Base-by-base conservation (phyloP, 1,284 basidiomycete species). In the Tranzscheliella williamsii region DNA sequence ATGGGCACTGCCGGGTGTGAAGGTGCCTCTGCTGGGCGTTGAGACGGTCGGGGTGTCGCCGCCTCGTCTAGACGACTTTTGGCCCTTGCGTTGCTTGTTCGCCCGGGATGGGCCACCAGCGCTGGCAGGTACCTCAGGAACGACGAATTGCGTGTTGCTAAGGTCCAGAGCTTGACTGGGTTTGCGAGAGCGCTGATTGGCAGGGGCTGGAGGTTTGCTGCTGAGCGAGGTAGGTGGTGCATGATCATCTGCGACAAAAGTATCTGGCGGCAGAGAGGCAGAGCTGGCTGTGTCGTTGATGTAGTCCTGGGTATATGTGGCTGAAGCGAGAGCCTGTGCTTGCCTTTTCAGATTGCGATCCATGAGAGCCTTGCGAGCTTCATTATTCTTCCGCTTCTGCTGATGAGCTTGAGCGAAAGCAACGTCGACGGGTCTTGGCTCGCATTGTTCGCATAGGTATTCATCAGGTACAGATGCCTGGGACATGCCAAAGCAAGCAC, bases 401-500 rank as follows among this genome's bases (percentile, higher is more conserved):
- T 76, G 74, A 30, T 63, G 58, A 4, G 62, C 63, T 22, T 67
- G 58, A 11, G 75, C 75, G 46, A 70, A 74, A 13, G 53, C 66
- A 15, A 67, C 55, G 26, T 76, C 53, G 29, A 76, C 73, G 7
- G 66, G 64, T 22, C 75, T 60, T 7, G 75, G 75, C 21, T 70
- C 76, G 57, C 80, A 81, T 30, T 73, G 48, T 35, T 80, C 79
- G 67, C 80, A 81, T 15, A 77, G 68, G 50, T 80, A 81, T 46
- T 71, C 81, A 58, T 93, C 89, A 1, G 91, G 90, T 0, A 91
- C 86, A 24, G 67, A 72, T n/a, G 68, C 60, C 32, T 72, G 71
- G 2, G 72, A 83, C 81, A 24, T 81, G 79, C 31, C 72, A 69
- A 93, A 90, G 78, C 92, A 95, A 5, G 87, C 86, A 6, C 85